Conservation (phyloP, 371 early-diverging fungal genomes). For the Mucor ambiguus region DNA sequence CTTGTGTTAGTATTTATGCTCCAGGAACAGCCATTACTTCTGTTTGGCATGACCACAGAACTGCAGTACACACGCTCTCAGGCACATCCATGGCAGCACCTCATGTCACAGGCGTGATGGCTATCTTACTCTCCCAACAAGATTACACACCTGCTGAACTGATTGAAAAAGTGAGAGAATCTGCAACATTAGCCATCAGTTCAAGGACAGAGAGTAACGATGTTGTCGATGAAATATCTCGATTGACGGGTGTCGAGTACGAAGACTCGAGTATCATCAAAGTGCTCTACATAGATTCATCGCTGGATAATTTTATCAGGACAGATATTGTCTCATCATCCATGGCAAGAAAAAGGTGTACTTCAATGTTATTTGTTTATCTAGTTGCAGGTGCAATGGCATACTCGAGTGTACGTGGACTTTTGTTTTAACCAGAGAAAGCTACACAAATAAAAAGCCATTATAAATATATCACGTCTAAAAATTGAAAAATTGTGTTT, state of each 20-base stretch:
- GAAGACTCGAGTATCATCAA: conserved; percentile 3
- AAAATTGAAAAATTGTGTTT: too few relatives aligned
- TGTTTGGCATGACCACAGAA: conserved; percentile 46
- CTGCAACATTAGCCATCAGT: conserved; percentile 7
- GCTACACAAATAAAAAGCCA: too few relatives aligned
- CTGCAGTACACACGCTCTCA: conserved; percentile 36
- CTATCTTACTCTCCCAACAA: conserved; percentile 31
- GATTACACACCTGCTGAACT: conserved; percentile 38
- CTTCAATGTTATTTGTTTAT: neutral
- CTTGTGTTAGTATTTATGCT: conserved; percentile 76
- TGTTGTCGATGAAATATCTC: conserved; percentile 6
- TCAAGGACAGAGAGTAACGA: neutral
- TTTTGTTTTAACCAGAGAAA: neutral
- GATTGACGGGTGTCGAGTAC: neutral
- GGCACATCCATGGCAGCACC: conserved; percentile 83
- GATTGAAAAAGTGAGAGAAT: neutral
- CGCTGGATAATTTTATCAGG: neutral
- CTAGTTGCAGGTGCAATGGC: neutral
- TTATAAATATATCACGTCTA: too few relatives aligned
- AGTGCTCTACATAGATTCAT: conserved; percentile 8
- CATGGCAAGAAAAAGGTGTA: neutral
- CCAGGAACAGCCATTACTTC: conserved; percentile 78
- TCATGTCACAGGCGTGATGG: conserved; percentile 50
- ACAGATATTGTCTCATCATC: neutral
- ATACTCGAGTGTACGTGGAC: neutral